phyloP scores from a whole-genome alignment of 495 filamentous ascomycete species.

The Hamigera avellanea region DNA sequence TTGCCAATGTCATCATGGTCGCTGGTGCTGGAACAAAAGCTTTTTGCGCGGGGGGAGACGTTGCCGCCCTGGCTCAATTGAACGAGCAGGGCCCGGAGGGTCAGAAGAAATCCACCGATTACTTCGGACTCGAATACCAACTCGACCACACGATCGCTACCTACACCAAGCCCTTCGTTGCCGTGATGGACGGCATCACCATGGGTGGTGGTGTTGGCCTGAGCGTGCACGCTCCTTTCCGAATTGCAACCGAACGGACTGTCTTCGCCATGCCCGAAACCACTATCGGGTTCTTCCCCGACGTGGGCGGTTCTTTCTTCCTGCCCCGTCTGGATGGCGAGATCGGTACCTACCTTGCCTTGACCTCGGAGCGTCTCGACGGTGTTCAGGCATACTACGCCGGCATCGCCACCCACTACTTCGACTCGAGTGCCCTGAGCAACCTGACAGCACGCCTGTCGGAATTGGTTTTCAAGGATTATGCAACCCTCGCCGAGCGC shows the following conservation, averaged over 20 bases:
- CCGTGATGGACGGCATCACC: constrained; percentile 94
- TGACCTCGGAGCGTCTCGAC: constrained; percentile 71
- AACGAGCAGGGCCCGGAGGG: constrained; percentile 60
- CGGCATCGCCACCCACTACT: constrained; percentile 85
- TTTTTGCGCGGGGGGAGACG: constrained; percentile 91
- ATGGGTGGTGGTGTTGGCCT: constrained; percentile 97
- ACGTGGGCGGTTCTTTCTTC: constrained; percentile 94
- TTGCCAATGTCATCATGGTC: constrained; percentile 87
- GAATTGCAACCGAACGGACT: constrained; percentile 91
- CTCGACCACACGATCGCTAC: constrained; percentile 95
- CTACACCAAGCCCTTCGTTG: constrained; percentile 83
- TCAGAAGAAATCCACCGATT: constrained; percentile 57
- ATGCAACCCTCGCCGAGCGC: constrained; percentile 45
- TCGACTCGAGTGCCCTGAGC: constrained; percentile 76
- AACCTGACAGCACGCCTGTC: constrained; percentile 74
- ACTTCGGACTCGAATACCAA: constrained; percentile 86
- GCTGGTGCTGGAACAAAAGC: constrained; percentile 76
- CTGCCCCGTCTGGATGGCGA: constrained; percentile 75
- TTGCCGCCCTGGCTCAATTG: constrained; percentile 58
- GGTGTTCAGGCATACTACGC: constrained; percentile 73
- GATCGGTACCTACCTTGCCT: constrained; percentile 77
- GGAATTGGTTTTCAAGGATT: constrained; percentile 78
- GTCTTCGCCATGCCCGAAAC: constrained; percentile 98
- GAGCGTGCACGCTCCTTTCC: constrained; percentile 86
- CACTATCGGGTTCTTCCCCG: constrained; percentile 94